Evolutionary conservation across 139 green algal genomes (phyloP).

Genomic region (Chlamydomonas sphaeroides): DNA sequence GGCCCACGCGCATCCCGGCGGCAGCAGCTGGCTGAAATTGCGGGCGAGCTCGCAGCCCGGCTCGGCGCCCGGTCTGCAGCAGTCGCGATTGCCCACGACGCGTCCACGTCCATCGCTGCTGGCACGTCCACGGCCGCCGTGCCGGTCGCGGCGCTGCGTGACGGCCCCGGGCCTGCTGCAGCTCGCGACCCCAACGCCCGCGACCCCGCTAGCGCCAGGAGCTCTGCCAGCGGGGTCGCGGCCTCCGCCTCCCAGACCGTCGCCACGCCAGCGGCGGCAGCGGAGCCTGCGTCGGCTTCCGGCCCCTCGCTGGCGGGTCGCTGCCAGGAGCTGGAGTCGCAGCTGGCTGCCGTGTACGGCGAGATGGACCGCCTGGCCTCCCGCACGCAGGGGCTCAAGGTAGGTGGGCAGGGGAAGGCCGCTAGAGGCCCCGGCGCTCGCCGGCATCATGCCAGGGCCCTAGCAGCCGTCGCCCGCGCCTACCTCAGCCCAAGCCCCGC

Average conservation of each 20-base stretch:
- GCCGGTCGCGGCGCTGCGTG: too few species aligned
- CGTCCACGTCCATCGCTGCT: too few species aligned
- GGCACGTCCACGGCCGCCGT: too few species aligned
- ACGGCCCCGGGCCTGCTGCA: too few species aligned
- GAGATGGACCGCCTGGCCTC: slow-evolving; percentile 14
- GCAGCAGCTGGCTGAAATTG: neutral
- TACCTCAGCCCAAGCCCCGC: neutral
- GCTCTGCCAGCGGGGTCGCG: too few species aligned
- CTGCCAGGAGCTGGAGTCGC: slow-evolving; percentile 12
- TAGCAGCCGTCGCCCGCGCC: too few species aligned
- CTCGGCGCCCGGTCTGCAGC: neutral
- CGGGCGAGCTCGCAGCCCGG: neutral
- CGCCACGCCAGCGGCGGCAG: too few species aligned
- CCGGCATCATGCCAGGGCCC: neutral
- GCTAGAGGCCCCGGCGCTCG: neutral
- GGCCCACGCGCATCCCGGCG: neutral
- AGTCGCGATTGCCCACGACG: too few species aligned
- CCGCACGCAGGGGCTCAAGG: slow-evolving; percentile 5
- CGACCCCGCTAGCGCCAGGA: too few species aligned
- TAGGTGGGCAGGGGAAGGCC: neutral
- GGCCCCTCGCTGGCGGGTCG: neutral
- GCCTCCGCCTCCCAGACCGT: too few species aligned
- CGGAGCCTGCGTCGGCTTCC: too few species aligned
- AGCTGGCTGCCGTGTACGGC: slow-evolving; percentile 8
- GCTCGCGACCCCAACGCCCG: too few species aligned